Percentiles rank a stretch among this genome's conserved stretches.
Conservation (phyloP, 2,329 filamentous ascomycete species). For the Endocalyx cinctus region DNA sequence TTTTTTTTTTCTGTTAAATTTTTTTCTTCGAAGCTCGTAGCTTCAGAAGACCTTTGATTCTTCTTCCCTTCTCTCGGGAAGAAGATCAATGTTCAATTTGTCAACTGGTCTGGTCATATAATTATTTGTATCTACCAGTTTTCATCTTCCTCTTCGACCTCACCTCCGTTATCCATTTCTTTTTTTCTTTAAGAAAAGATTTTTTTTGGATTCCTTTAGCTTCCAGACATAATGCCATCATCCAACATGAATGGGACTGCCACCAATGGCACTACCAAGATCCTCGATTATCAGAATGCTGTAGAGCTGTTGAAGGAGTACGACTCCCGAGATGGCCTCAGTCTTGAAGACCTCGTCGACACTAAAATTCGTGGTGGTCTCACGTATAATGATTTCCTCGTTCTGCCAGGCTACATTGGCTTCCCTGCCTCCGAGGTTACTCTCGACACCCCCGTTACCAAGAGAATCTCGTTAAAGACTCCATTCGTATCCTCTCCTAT, state of each 20-base stretch:
- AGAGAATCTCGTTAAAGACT: slow-evolving; percentile 92
- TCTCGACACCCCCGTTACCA: slow-evolving; percentile 89
- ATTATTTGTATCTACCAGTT: no score
- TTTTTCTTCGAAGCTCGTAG: no score
- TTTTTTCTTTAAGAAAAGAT: no score
- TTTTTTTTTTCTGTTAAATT: no score
- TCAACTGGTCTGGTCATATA: slow-evolving; percentile 29
- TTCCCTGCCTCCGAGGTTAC: slow-evolving; percentile 87
- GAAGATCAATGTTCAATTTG: slow-evolving; percentile 40
- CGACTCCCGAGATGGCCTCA: slow-evolving; percentile 75
- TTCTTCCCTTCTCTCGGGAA: slow-evolving; percentile 48
- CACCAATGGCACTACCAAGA: slow-evolving; percentile 49
- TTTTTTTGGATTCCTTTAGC: no score
- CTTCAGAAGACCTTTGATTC: no score
- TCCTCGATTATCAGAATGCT: slow-evolving; percentile 71
- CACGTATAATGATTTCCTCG: slow-evolving; percentile 98
- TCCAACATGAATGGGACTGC: slow-evolving; percentile 59
- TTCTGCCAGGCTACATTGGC: slow-evolving; percentile 96
- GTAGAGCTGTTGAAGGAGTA: slow-evolving; percentile 81
- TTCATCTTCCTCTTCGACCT: slow-evolving; percentile 40
- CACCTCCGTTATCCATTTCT: slow-evolving; percentile 30
- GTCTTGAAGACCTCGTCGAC: slow-evolving; percentile 82
- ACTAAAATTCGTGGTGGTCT: slow-evolving; percentile 87
- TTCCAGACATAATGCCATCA: slow-evolving; percentile 62
- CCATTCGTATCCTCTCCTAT: slow-evolving; percentile 97